phyloP scores from a whole-genome alignment of 2,329 filamentous ascomycete species.

The Mycosphaerella sp. region DNA sequence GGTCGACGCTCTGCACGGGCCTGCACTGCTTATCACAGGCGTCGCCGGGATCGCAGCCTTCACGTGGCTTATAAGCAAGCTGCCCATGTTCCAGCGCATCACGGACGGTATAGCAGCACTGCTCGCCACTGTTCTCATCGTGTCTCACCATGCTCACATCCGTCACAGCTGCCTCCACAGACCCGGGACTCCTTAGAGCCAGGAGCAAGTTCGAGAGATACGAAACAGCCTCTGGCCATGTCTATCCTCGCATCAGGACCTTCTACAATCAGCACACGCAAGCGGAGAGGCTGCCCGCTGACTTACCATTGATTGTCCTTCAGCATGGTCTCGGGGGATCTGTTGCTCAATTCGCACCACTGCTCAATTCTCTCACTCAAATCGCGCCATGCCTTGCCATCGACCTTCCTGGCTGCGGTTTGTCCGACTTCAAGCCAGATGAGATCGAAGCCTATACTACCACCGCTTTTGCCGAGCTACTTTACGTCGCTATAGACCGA shows the following conservation, averaged over 20 bases:
- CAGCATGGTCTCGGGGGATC: conserved; percentile 92
- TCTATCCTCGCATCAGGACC: conserved; percentile 70
- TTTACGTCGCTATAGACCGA: conserved; percentile 67
- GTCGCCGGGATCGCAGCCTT: conserved; percentile 4
- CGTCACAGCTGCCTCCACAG: conserved; percentile 41
- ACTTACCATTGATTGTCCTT: conserved; percentile 79
- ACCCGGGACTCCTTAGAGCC: conserved; percentile 74
- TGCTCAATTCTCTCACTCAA: conserved; percentile 55
- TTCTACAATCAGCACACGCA: conserved; percentile 81
- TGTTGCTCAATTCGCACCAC: conserved; percentile 74
- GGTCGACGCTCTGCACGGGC: background rate
- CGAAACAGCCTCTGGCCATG: conserved; percentile 59
- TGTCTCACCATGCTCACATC: conserved; percentile 6
- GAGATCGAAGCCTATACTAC: conserved; percentile 74
- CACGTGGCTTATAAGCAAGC: conserved; percentile 4
- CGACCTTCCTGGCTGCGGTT: conserved; percentile 84
- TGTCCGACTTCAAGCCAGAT: conserved; percentile 65
- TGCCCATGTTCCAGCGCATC: conserved; percentile 7
- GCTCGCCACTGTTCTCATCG: background rate
- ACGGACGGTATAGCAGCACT: conserved; percentile 7
- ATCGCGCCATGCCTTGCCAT: conserved; percentile 79
- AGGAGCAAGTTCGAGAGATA: conserved; percentile 67
- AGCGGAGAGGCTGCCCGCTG: conserved; percentile 68
- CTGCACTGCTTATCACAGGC: conserved; percentile 5
- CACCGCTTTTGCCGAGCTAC: conserved; percentile 66